phyloP scores from a whole-genome alignment of 2,329 filamentous ascomycete species.

The Epichloe sibirici region DNA sequence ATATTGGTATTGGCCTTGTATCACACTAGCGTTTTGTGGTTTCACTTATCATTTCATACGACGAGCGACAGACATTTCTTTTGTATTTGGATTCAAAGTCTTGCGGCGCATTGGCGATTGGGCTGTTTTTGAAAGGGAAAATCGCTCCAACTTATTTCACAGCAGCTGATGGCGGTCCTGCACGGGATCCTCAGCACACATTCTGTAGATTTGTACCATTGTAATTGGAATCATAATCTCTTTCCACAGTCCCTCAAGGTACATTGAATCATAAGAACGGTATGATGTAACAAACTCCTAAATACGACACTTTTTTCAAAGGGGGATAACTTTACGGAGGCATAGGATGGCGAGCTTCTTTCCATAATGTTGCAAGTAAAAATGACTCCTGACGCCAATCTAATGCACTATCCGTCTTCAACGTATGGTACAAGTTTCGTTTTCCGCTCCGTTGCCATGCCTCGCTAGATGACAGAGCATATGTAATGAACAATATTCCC shows the following conservation, averaged over 20 bases:
- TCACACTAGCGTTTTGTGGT: background rate
- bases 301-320: too few species aligned
- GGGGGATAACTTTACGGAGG: too few species aligned
- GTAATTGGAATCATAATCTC: background rate
- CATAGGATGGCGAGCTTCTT: background rate
- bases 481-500: background rate
- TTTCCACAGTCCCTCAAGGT: background rate
- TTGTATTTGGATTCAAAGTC: background rate
- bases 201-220: background rate
- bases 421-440: constrained; percentile 27
- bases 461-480: constrained; percentile 5
- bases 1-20: background rate
- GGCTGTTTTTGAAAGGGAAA: background rate
- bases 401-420: constrained; percentile 34
- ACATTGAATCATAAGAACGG: background rate
- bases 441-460: constrained; percentile 4
- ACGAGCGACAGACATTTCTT: background rate
- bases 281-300: too few species aligned
- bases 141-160: background rate
- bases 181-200: background rate
- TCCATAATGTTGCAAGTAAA: constrained; percentile 21
- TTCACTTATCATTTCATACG: background rate
- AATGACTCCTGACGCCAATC: constrained; percentile 28
- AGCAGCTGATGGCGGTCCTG: background rate
- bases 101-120: background rate